These are phyloP conservation scores for Tardiomyces depauwii DNA, from an alignment of 1,139 yeast genomes.

Conservation along the genomic window DNA sequence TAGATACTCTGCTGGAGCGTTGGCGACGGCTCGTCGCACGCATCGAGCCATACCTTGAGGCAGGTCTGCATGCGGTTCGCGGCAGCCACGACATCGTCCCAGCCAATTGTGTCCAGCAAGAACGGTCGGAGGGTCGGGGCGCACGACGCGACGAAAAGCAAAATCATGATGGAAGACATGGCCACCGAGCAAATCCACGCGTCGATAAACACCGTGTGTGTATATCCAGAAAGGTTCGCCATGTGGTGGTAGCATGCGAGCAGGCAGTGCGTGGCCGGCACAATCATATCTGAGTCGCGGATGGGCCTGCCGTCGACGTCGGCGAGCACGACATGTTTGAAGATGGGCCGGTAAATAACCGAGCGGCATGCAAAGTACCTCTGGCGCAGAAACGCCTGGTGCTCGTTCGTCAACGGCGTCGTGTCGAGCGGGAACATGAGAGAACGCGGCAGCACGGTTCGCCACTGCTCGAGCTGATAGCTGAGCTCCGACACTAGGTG, in stretches of 20 bases:
- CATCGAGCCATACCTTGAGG: neutral
- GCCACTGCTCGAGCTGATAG: constrained; percentile 11
- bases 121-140: constrained; percentile 4
- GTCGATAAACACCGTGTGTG: constrained; percentile 10
- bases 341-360: constrained; percentile 10
- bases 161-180: constrained; percentile 7
- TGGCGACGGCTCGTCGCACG: neutral
- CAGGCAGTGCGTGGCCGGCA: constrained; percentile 7
- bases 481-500: constrained; percentile 9
- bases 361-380: constrained; percentile 12
- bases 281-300: constrained; percentile 5
- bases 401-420: constrained; percentile 6
- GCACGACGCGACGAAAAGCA: constrained; percentile 6
- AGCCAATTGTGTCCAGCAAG: constrained; percentile 3
- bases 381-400: constrained; percentile 12
- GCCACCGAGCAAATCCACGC: constrained; percentile 11
- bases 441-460: constrained; percentile 8
- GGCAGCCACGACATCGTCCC: constrained; percentile 2
- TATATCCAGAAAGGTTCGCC: constrained; percentile 7
- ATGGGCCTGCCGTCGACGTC: constrained; percentile 4
- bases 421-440: constrained; percentile 7
- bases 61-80: constrained; percentile 1
- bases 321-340: constrained; percentile 8
- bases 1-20: neutral
- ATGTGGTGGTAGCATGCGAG: constrained; percentile 9